Base-by-base conservation (phyloP, 2,329 filamentous ascomycete species). In the Elsinoe arachidis region DNA sequence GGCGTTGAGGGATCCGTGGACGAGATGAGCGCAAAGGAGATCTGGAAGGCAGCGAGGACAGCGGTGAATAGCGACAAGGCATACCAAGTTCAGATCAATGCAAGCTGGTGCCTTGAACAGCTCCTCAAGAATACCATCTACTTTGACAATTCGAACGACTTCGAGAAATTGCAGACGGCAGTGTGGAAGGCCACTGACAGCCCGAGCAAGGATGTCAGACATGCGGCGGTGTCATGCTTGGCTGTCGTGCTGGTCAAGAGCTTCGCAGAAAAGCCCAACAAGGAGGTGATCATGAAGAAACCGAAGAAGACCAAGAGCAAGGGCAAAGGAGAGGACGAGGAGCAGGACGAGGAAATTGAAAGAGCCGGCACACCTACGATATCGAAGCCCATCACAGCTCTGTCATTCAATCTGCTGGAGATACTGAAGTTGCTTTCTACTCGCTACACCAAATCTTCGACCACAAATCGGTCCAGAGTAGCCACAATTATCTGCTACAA, bases 161-260 rank as follows among this genome's bases (percentile, higher is more conserved):
- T 95, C 67, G 93, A 99, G 63, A 90, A 87, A 68, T 73, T 97
- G 17, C 90, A 92, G 71, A 81, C 81, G 34, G 83, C 86, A 5
- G 75, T 95, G 14, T 93, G 90, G 80, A 97, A 95, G 71, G 81
- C 86, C 0, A 86, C 95, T 59, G 93, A 99, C 64, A 91, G 86
- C 35, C 72, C 83, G 1, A 87, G 85, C 51, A 74, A 84, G 0
- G 80, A 85, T 26, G 89, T 95, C 54, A 82, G 93, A 60, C 88
- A 92, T 71, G 88, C 91, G 2, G 90, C 90, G 2, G 91, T 90
- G 5, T 88, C 90, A 57, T 92, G 88, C 68, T 78, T 97, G 58
- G 87, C 90, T 9, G 84, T 89, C 60, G 83, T 84, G n/a, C 76
- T 99, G 62, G 85, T 93, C 1, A 90, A 92, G 70, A 84, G 83